Percentiles rank a stretch among this genome's conserved stretches.
Evolutionary conservation across 495 filamentous ascomycete genomes (phyloP).

Genomic region (Cercophora newfieldiana): DNA sequence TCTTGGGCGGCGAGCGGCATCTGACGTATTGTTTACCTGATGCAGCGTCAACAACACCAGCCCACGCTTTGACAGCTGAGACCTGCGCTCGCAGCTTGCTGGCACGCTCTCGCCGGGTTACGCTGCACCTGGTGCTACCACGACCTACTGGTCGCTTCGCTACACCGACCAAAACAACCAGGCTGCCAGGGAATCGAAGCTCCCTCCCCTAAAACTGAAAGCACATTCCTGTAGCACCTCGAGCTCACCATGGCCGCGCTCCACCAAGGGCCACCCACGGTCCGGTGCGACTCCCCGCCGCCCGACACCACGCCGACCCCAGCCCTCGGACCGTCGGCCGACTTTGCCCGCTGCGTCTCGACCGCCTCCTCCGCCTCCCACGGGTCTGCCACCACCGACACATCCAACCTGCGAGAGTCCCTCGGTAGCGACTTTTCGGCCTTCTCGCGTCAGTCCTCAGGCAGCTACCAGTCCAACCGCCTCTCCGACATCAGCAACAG

Average conservation of each 20-base stretch:
- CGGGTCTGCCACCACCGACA: slow-evolving; percentile 52
- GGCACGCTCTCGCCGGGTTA: background rate
- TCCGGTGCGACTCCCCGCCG: slow-evolving; percentile 57
- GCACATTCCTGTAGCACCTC: background rate
- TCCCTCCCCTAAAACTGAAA: background rate
- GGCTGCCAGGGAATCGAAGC: background rate
- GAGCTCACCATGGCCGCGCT: slow-evolving; percentile 27
- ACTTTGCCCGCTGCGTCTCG: slow-evolving; percentile 73
- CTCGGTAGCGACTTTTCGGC: slow-evolving; percentile 49
- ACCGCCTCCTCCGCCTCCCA: slow-evolving; percentile 68
- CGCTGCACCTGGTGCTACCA: background rate
- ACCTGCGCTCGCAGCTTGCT: background rate
- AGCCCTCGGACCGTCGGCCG: slow-evolving; percentile 61
- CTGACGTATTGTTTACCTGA: slow-evolving; percentile 9
- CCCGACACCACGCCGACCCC: slow-evolving; percentile 66
- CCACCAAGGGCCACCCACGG: slow-evolving; percentile 34
- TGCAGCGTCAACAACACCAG: background rate
- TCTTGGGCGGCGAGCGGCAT: background rate
- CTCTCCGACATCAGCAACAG: slow-evolving; percentile 38
- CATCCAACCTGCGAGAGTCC: slow-evolving; percentile 57
- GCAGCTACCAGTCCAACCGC: slow-evolving; percentile 41
- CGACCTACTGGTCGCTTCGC: background rate
- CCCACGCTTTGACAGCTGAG: background rate
- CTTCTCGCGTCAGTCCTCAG: slow-evolving; percentile 54
- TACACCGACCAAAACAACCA: background rate